Evolutionary conservation across 495 filamentous ascomycete genomes (phyloP).

Genomic region (Jackrogersella multiformis): DNA sequence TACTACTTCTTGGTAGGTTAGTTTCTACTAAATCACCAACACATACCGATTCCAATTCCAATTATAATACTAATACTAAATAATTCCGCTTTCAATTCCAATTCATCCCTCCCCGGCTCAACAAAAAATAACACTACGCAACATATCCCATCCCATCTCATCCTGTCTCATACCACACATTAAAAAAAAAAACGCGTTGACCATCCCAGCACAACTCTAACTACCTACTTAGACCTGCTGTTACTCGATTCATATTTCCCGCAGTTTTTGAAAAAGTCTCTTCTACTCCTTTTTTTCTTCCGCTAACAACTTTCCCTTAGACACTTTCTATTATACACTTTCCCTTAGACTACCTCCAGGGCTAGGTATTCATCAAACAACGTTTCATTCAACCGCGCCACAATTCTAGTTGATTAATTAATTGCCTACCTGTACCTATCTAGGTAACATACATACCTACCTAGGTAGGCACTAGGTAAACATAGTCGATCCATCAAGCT

Average conservation of each 20-base stretch:
- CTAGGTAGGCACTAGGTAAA: too few species aligned
- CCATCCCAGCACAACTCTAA: conserved; percentile 28
- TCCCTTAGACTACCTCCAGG: too few species aligned
- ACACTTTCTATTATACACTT: too few species aligned
- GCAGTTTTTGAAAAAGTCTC: conserved; percentile 10
- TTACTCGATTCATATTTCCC: conserved; percentile 23
- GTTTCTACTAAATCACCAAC: too few species aligned
- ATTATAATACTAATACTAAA: too few species aligned
- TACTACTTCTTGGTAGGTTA: background rate
- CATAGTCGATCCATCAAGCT: too few species aligned
- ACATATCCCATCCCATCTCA: background rate
- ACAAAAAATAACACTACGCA: conserved; percentile 17
- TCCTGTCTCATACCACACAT: background rate
- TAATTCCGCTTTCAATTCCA: too few species aligned
- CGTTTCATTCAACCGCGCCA: conserved; percentile 7
- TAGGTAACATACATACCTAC: too few species aligned
- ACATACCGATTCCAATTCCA: too few species aligned
- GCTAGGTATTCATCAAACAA: conserved; percentile 9
- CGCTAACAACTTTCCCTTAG: background rate
- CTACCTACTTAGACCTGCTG: conserved; percentile 8
- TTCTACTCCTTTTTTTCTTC: background rate
- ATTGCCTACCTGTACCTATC: too few species aligned
- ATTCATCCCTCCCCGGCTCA: background rate
- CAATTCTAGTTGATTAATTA: conserved; percentile 17
- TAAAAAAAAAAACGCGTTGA: conserved; percentile 36